Conservation (phyloP, 1,139 yeast genomes). For the Candida sanyaensis region DNA sequence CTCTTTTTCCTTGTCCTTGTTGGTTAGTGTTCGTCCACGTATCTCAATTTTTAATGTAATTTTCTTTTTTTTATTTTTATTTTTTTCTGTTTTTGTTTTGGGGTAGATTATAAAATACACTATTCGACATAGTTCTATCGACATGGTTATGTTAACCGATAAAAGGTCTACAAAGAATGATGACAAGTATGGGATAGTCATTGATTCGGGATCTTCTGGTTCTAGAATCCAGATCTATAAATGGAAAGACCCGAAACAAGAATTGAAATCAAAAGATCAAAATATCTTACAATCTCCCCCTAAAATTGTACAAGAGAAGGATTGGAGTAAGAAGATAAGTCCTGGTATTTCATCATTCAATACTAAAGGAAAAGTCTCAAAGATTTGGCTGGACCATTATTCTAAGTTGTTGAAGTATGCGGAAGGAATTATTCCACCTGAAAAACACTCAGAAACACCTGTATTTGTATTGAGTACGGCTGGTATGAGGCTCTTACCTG, state of each 20-base stretch:
- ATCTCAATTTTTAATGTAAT: background rate
- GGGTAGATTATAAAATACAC: background rate
- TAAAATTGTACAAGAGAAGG: constrained; percentile 54
- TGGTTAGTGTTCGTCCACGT: background rate
- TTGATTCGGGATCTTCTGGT: constrained; percentile 85
- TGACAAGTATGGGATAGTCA: constrained; percentile 63
- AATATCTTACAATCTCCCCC: constrained; percentile 56
- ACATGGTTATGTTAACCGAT: constrained; percentile 10
- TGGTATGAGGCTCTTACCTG: constrained; percentile 71
- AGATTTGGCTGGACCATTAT: constrained; percentile 65
- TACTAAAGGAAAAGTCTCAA: constrained; percentile 31
- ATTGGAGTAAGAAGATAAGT: constrained; percentile 61
- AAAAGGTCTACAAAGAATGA: constrained; percentile 12
- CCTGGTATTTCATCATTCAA: constrained; percentile 71
- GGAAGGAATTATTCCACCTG: constrained; percentile 55
- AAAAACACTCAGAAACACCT: constrained; percentile 59
- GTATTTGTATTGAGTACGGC: constrained; percentile 78
- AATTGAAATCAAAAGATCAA: constrained; percentile 22
- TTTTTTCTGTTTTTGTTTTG: background rate
- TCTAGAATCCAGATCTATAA: constrained; percentile 69
- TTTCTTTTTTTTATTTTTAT: background rate
- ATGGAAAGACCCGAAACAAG: constrained; percentile 55
- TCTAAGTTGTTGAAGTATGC: constrained; percentile 58
- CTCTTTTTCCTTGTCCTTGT: background rate
- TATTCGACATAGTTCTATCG: background rate